phyloP scores from a whole-genome alignment of 306 rosid genomes.

The Comarum palustre region DNA sequence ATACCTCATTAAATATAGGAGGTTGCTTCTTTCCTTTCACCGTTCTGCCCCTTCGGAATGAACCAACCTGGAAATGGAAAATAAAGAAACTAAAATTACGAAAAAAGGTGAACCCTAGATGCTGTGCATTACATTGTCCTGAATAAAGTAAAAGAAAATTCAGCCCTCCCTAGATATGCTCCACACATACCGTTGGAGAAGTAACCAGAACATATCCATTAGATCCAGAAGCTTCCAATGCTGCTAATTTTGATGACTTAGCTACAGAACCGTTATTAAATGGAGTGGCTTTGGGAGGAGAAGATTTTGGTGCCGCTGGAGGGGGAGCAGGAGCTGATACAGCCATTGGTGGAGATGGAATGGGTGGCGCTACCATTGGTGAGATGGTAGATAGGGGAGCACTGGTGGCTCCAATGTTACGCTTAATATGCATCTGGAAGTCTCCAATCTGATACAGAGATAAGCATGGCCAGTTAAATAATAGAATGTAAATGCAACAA shows the following conservation, averaged over 20 bases:
- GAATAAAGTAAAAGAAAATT: constrained; percentile 14
- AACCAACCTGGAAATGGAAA: constrained; percentile 59
- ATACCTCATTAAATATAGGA: constrained; percentile 86
- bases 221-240: constrained; percentile 78
- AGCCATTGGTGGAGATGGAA: constrained; percentile 75
- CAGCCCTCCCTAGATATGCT: constrained; percentile 1
- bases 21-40: constrained; percentile 81
- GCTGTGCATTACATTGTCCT: constrained; percentile 1
- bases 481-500: constrained; percentile 11
- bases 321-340: constrained; percentile 48
- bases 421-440: constrained; percentile 92
- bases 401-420: constrained; percentile 64
- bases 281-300: constrained; percentile 56
- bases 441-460: constrained; percentile 72
- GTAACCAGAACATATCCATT: constrained; percentile 54
- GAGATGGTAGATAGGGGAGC: constrained; percentile 69
- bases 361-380: constrained; percentile 67
- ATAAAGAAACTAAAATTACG: background rate
- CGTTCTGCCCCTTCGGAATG: constrained; percentile 76
- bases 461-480: constrained; percentile 16
- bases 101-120: constrained; percentile 19
- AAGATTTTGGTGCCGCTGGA: constrained; percentile 55
- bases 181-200: constrained; percentile 64
- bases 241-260: constrained; percentile 67
- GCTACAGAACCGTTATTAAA: constrained; percentile 39